These are phyloP conservation scores for Cicer pinnatifidum DNA, from an alignment of 306 rosid genomes.

Conservation along the genomic window DNA sequence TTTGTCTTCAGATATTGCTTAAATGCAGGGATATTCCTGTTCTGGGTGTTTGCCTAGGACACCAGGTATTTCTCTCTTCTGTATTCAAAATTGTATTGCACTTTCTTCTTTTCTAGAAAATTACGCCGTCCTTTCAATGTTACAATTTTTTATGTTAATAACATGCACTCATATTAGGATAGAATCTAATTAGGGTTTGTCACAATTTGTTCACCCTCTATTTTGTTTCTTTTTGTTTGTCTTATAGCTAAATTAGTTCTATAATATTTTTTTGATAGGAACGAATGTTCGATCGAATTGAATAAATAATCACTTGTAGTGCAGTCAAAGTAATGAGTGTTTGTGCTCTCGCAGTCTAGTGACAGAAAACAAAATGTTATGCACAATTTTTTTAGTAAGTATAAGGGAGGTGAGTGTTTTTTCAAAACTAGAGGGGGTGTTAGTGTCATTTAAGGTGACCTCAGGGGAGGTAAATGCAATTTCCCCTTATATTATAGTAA, in stretches of 20 bases:
- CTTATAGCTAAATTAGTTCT: neutral
- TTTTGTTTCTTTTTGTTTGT: slow-evolving; percentile 12
- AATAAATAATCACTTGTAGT: neutral
- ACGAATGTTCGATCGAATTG: neutral
- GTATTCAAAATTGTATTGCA: slow-evolving; percentile 11
- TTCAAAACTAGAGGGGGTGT: no score
- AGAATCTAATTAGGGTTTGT: slow-evolving; percentile 22
- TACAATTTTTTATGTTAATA: slow-evolving; percentile 29
- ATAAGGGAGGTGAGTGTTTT: no score
- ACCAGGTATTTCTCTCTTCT: slow-evolving; percentile 70
- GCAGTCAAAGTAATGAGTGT: neutral
- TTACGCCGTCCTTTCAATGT: slow-evolving; percentile 4
- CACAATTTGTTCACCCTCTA: neutral
- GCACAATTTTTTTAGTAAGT: no score
- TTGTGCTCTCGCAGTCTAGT: neutral
- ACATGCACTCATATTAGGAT: neutral
- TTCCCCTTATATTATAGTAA: neutral
- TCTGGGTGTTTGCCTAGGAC: slow-evolving; percentile 97
- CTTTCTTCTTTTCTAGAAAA: slow-evolving; percentile 29
- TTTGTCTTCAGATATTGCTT: slow-evolving; percentile 81
- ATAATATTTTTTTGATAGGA: neutral
- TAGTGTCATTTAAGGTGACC: no score
- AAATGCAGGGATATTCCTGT: slow-evolving; percentile 87
- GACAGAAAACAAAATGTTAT: no score
- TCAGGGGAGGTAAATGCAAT: no score